Conservation (phyloP, 1,284 basidiomycete genomes). For the Gymnopus androsaceus region DNA sequence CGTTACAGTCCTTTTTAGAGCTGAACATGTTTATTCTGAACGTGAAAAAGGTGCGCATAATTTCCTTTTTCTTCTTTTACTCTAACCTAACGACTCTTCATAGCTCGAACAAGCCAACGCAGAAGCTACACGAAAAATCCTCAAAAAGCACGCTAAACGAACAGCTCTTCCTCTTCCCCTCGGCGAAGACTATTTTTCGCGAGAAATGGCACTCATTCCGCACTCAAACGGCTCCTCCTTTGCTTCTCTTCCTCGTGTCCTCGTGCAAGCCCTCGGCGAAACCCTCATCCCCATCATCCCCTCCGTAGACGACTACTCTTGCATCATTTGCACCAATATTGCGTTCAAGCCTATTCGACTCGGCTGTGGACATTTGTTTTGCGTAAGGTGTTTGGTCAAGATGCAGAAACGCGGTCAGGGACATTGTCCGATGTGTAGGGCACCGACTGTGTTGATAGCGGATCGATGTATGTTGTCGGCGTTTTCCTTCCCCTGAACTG, state of each 20-base stretch:
- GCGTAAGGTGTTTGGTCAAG: conserved; percentile 89
- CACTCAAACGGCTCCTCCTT: conserved; percentile 11
- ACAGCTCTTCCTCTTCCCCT: conserved; percentile 63
- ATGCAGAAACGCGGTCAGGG: conserved; percentile 85
- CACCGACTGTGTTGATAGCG: conserved; percentile 74
- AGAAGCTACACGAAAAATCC: conserved; percentile 87
- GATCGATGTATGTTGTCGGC: conserved; percentile 75
- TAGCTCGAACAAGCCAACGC: conserved; percentile 85
- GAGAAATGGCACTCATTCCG: conserved; percentile 1
- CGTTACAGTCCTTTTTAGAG: conserved; percentile 78
- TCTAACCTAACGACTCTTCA: background rate
- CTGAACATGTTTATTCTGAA: conserved; percentile 85
- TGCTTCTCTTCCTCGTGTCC: conserved; percentile 69
- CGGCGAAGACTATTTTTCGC: conserved; percentile 10
- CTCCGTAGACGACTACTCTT: conserved; percentile 77
- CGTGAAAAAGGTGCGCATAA: conserved; percentile 69
- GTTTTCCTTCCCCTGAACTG: conserved; percentile 20
- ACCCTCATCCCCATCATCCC: conserved; percentile 85
- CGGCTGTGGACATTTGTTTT: conserved; percentile 88
- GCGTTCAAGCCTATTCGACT: conserved; percentile 91
- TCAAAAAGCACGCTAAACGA: conserved; percentile 94
- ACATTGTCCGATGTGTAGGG: conserved; percentile 87
- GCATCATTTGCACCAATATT: conserved; percentile 79
- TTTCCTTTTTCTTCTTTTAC: conserved; percentile 10
- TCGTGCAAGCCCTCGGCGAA: conserved; percentile 86